Conservation (phyloP, 306 rosid species). For the Neltuma alba region DNA sequence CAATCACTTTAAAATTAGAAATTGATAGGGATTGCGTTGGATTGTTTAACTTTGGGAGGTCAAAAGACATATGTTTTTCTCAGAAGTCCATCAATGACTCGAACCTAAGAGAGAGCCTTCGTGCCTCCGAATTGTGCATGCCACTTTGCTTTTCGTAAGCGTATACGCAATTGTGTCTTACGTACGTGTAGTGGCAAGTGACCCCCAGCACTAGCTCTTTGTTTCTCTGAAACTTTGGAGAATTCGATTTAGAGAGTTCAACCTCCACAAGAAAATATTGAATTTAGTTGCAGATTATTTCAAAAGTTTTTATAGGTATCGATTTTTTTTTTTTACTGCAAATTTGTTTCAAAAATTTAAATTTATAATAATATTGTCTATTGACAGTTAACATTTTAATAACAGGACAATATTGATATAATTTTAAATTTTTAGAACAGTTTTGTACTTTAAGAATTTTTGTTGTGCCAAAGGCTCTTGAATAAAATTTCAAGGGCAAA, state of each 20-base stretch:
- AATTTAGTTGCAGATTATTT: no score
- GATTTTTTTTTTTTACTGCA: no score
- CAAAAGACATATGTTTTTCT: not conserved
- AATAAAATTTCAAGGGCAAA: no score
- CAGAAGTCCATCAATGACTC: not conserved
- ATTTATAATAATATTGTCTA: no score
- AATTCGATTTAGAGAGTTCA: not conserved
- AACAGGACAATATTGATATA: no score
- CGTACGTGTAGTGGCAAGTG: not conserved
- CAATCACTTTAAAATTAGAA: no score
- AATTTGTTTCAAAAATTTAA: no score
- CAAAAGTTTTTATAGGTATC: no score
- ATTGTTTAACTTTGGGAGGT: conserved; percentile 18
- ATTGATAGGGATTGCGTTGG: not conserved
- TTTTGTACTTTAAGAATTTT: no score
- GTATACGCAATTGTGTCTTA: not conserved
- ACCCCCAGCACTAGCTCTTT: not conserved
- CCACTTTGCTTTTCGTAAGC: not conserved
- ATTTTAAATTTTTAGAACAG: no score
- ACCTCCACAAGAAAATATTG: not conserved
- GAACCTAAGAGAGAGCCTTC: not conserved
- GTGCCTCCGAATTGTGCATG: conserved; percentile 5
- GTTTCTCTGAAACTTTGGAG: not conserved
- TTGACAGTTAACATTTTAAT: no score
- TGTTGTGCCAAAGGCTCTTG: no score